Conservation (phyloP, 495 filamentous ascomycete genomes). For the Trichoderma reesei region DNA sequence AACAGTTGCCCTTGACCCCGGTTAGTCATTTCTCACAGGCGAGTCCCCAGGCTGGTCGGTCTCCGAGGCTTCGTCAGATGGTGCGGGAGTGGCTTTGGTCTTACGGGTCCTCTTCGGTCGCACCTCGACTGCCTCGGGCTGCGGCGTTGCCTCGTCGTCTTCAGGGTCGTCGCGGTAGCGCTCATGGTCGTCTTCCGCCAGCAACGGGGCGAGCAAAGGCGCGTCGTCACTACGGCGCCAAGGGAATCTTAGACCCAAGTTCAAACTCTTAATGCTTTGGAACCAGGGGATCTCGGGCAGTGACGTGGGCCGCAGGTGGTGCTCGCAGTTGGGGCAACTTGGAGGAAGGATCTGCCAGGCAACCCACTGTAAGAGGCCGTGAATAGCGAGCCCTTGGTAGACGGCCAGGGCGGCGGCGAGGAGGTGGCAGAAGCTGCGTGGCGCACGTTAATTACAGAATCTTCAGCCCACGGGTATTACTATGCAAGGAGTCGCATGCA, state of each 20-base stretch:
- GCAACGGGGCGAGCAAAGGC: not conserved
- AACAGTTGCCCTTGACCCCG: not conserved
- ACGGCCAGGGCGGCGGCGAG: conserved; percentile 29
- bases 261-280: conserved; percentile 16
- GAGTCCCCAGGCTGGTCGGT: not conserved
- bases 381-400: conserved; percentile 28
- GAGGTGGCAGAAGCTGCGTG: conserved; percentile 27
- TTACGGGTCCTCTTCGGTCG: conserved; percentile 2
- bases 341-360: conserved; percentile 28
- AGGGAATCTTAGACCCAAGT: not conserved
- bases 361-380: conserved; percentile 24
- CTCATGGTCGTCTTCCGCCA: not conserved
- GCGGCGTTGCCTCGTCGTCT: not conserved
- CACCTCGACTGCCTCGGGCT: conserved; percentile 1
- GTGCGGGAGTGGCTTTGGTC: not conserved
- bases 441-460: conserved; percentile 4
- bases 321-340: conserved; percentile 33
- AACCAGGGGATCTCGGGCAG: conserved; percentile 28
- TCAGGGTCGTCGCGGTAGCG: conserved; percentile 5
- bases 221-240: not conserved
- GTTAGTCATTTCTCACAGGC: not conserved
- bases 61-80: not conserved
- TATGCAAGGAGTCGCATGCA: not conserved
- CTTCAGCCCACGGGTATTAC: too few species aligned
- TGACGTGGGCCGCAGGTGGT: conserved; percentile 24